These are phyloP conservation scores for Circinella umbellata DNA, from an alignment of 371 early-diverging fungal species.

Conservation along the genomic window DNA sequence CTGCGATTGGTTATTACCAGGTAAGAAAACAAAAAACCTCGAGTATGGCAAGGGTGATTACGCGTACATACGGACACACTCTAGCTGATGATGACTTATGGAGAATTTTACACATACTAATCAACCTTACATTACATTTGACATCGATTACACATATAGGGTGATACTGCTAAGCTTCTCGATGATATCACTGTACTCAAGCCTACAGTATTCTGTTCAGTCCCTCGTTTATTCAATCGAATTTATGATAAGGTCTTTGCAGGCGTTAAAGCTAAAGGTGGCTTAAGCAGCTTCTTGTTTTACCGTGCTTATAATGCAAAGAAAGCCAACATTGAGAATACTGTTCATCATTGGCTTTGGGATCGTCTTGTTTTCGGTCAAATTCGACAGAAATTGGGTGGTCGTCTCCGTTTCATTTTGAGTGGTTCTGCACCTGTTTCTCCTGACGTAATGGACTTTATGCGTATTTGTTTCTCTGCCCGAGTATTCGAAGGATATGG, in stretches of 20 bases:
- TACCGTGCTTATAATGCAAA: slow-evolving; percentile 79
- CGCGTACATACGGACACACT: not conserved
- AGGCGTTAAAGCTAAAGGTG: slow-evolving; percentile 81
- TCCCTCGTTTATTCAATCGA: slow-evolving; percentile 96
- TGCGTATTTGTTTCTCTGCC: slow-evolving; percentile 85
- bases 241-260: slow-evolving; percentile 94
- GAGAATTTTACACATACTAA: too few species aligned
- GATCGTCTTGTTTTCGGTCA: slow-evolving; percentile 83
- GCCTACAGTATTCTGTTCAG: slow-evolving; percentile 94
- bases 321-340: slow-evolving; percentile 61
- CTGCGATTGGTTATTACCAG: slow-evolving; percentile 80
- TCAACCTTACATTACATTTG: too few species aligned
- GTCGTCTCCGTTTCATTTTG: slow-evolving; percentile 81
- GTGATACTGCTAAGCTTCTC: slow-evolving; percentile 87
- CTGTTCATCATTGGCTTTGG: slow-evolving; percentile 77
- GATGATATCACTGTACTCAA: slow-evolving; percentile 89
- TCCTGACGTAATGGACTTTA: slow-evolving; percentile 84
- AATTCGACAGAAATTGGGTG: slow-evolving; percentile 89
- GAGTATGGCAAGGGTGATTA: not conserved
- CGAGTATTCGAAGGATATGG: slow-evolving; percentile 94
- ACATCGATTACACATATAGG: slow-evolving; percentile 34
- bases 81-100: too few species aligned
- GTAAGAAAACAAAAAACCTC: slow-evolving; percentile 15
- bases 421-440: slow-evolving; percentile 90
- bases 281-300: slow-evolving; percentile 79